phyloP scores from a whole-genome alignment of 176 grass and related monocot species.

The Lolium multiflorum region DNA sequence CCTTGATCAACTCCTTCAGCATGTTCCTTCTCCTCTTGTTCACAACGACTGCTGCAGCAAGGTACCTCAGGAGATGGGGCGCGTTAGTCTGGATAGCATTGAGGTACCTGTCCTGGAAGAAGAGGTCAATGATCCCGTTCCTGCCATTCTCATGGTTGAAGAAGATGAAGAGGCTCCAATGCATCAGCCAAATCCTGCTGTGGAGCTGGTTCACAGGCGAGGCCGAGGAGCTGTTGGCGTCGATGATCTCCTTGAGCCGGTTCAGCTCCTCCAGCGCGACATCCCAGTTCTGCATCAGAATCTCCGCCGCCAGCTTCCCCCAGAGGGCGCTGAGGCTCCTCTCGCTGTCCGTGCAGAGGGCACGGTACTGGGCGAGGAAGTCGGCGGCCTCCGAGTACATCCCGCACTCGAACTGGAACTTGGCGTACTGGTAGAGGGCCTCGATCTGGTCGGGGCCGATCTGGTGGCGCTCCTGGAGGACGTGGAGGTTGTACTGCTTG shows the following conservation, averaged over 20 bases:
- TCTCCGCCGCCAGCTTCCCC: slow-evolving; percentile 91
- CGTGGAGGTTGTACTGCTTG: slow-evolving; percentile 83
- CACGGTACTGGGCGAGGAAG: slow-evolving; percentile 85
- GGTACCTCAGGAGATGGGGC: slow-evolving; percentile 80
- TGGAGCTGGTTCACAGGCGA: slow-evolving; percentile 88
- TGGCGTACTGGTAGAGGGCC: slow-evolving; percentile 87
- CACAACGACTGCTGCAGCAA: slow-evolving; percentile 79
- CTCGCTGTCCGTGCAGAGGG: slow-evolving; percentile 82
- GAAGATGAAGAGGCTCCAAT: slow-evolving; percentile 93
- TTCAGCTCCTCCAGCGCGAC: slow-evolving; percentile 88
- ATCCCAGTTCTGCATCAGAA: slow-evolving; percentile 99
- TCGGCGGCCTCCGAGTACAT: slow-evolving; percentile 89
- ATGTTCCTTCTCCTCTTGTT: slow-evolving; percentile 98
- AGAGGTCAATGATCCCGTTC: slow-evolving; percentile 92
- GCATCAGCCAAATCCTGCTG: slow-evolving; percentile 98
- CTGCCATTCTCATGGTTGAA: slow-evolving; percentile 55
- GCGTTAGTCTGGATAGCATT: slow-evolving; percentile 94
- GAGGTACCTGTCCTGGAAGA: slow-evolving; percentile 97
- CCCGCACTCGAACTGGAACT: slow-evolving; percentile 92
- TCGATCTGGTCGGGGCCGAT: slow-evolving; percentile 92
- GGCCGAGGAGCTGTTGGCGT: slow-evolving; percentile 69
- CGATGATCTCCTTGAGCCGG: slow-evolving; percentile 92
- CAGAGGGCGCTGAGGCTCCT: slow-evolving; percentile 84
- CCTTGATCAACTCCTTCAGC: slow-evolving; percentile 84
- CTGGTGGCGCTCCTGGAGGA: slow-evolving; percentile 84